phyloP scores from a whole-genome alignment of 352 stramenopile genomes.

The Phytophthora podocarpi region DNA sequence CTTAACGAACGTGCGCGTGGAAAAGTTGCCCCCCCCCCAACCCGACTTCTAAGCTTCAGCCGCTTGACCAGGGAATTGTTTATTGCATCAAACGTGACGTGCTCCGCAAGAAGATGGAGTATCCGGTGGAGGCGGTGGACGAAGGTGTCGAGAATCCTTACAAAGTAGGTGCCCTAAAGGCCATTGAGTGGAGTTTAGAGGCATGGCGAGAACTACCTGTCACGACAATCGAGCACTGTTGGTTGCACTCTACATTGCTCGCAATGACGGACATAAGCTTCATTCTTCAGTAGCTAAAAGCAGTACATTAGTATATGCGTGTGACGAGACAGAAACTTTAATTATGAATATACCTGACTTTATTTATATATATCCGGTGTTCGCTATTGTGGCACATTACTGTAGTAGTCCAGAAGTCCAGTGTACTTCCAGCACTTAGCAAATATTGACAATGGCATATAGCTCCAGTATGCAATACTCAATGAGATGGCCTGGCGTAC shows the following conservation, averaged over 20 bases:
- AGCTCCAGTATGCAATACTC: no score
- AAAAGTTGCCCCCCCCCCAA: not conserved
- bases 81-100: slow-evolving; percentile 3
- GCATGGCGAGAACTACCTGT: not conserved
- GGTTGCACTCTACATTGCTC: slow-evolving; percentile 1
- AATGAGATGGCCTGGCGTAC: no score
- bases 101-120: not conserved
- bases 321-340: slow-evolving; percentile 1
- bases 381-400: no score
- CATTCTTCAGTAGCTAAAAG: not conserved
- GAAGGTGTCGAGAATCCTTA: not conserved
- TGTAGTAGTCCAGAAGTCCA: no score
- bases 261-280: no score
- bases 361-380: no score
- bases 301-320: slow-evolving; percentile 1
- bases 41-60: not conserved
- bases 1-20: not conserved
- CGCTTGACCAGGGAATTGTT: slow-evolving; percentile 1
- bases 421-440: no score
- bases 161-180: not conserved
- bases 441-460: no score
- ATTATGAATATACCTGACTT: no score
- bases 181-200: not conserved
- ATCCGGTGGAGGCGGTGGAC: not conserved
- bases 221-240: slow-evolving; percentile 3